A percentile compares a stretch with the other conserved stretches of the same genome.
Evolutionary conservation across 495 filamentous ascomycete genomes (phyloP).

Genomic region (Bathelium albidoporum): DNA sequence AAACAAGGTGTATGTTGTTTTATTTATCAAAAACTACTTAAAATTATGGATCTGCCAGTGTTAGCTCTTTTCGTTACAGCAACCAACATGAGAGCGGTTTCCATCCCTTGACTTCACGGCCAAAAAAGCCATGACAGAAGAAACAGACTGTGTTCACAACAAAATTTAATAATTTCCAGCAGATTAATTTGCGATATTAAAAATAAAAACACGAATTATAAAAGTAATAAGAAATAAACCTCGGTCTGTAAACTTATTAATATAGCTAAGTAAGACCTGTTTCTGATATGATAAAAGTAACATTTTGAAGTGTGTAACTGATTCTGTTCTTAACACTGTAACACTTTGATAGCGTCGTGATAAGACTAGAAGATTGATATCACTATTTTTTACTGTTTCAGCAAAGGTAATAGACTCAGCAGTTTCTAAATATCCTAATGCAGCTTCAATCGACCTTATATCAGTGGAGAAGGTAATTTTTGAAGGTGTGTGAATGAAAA

Average conservation of each 20-base stretch:
- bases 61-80: no score
- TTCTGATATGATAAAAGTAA: background rate
- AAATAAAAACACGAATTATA: background rate
- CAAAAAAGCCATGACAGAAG: no score
- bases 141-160: no score
- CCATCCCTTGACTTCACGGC: no score
- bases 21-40: no score
- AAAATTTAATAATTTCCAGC: background rate
- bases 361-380: background rate
- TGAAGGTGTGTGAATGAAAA: no score
- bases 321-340: background rate
- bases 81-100: no score
- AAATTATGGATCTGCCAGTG: no score
- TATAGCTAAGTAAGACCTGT: background rate
- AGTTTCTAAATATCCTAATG: background rate
- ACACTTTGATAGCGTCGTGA: background rate
- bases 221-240: background rate
- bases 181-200: background rate
- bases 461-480: background rate
- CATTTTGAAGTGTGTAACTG: background rate
- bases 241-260: background rate
- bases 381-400: background rate
- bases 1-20: no score
- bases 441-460: background rate
- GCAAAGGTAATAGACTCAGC: background rate